Evolutionary conservation across 805 yeast genomes (phyloP).

Genomic region (Zygosaccharomyces kombuchaensis): DNA sequence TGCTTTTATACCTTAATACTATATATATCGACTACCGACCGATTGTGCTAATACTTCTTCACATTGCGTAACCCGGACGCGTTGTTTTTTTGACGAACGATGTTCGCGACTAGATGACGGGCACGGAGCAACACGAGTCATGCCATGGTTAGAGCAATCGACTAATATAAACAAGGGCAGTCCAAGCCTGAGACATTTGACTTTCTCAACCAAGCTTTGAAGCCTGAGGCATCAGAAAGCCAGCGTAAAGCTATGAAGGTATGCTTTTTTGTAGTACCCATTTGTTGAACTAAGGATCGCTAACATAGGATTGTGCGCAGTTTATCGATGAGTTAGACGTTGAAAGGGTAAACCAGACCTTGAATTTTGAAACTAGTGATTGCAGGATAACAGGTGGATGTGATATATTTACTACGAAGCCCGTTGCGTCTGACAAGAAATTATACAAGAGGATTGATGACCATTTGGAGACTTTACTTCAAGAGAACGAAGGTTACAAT

Average conservation of each 20-base stretch:
- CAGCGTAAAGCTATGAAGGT: not conserved
- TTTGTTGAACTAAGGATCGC: not conserved
- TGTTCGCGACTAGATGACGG: conserved; percentile 1
- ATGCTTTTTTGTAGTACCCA: not conserved
- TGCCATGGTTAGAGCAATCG: not conserved
- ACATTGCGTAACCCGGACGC: conserved; percentile 5
- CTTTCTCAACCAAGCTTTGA: not conserved
- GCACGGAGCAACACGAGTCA: not conserved
- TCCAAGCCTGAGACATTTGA: too few relatives aligned
- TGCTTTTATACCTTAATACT: not conserved
- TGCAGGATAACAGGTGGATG: conserved; percentile 81
- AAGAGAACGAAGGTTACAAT: conserved; percentile 35
- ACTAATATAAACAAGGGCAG: too few relatives aligned
- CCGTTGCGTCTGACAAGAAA: conserved; percentile 85
- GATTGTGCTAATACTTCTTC: not conserved
- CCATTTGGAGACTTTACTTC: conserved; percentile 55
- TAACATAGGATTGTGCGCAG: conserved; percentile 35
- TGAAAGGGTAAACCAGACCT: conserved; percentile 83
- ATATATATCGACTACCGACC: not conserved
- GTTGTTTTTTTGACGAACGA: not conserved
- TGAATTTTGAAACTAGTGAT: conserved; percentile 72
- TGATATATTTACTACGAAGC: conserved; percentile 91
- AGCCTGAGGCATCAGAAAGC: not conserved
- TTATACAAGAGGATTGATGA: conserved; percentile 82
- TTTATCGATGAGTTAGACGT: conserved; percentile 90